A percentile compares a stretch with the other conserved stretches of the same genome.
Conservation (phyloP, 257 asterid genomes). For the Ophiorrhiza pumila region DNA sequence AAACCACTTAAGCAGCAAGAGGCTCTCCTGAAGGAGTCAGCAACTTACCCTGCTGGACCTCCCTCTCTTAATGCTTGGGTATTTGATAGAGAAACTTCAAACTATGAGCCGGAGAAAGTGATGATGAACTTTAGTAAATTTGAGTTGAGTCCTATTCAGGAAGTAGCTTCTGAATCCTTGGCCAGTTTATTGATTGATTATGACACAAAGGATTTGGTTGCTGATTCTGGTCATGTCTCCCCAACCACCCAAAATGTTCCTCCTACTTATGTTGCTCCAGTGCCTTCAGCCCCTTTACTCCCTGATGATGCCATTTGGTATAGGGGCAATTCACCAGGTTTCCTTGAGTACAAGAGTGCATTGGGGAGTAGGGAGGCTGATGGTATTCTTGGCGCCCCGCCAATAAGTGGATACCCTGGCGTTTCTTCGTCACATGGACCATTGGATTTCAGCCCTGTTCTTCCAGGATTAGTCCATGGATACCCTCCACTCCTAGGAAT, state of each 20-base stretch:
- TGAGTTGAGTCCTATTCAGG: constrained; percentile 60
- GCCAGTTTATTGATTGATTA: constrained; percentile 40
- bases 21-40: constrained; percentile 35
- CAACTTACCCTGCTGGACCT: constrained; percentile 55
- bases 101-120: constrained; percentile 37
- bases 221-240: constrained; percentile 27
- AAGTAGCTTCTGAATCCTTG: constrained; percentile 46
- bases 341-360: constrained; percentile 25
- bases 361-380: constrained; percentile 42
- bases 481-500: constrained; percentile 60
- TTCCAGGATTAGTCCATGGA: constrained; percentile 48
- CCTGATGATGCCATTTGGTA: constrained; percentile 67
- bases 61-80: constrained; percentile 90
- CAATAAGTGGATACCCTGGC: constrained; percentile 33
- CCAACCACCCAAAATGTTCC: constrained; percentile 29
- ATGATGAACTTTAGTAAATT: constrained; percentile 26
- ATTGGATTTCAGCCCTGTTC: constrained; percentile 31
- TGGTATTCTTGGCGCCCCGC: constrained; percentile 77
- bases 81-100: constrained; percentile 33
- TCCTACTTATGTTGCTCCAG: constrained; percentile 50
- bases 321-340: constrained; percentile 29
- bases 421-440: constrained; percentile 32
- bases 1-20: constrained; percentile 35
- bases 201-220: constrained; percentile 27
- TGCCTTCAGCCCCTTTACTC: constrained; percentile 82